Evolutionary conservation across 2,329 filamentous ascomycete species (phyloP).

Genomic region (Golovinomyces cichoracearum): DNA sequence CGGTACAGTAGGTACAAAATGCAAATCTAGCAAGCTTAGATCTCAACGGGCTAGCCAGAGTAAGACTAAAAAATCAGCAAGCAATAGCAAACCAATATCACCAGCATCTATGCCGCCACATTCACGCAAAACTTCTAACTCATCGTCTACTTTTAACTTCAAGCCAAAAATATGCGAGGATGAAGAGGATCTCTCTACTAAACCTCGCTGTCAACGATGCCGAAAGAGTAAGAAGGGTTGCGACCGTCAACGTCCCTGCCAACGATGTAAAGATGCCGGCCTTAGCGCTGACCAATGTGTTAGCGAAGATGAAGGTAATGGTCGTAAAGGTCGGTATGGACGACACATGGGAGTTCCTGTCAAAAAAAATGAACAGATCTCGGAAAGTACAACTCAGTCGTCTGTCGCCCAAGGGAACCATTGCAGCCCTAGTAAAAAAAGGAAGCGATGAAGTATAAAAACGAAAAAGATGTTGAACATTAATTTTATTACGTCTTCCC

Average conservation of each 20-base stretch:
- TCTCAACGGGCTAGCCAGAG: slow-evolving; percentile 10
- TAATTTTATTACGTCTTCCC: background rate
- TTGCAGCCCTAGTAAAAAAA: slow-evolving; percentile 31
- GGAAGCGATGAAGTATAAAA: slow-evolving; percentile 26
- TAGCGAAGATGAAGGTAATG: slow-evolving; percentile 93
- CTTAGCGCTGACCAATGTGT: slow-evolving; percentile 82
- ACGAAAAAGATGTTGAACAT: background rate
- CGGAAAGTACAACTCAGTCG: slow-evolving; percentile 13
- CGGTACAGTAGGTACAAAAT: slow-evolving; percentile 18
- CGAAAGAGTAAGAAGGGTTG: slow-evolving; percentile 99
- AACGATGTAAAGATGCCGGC: slow-evolving; percentile 84
- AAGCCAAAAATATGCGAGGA: slow-evolving; percentile 36
- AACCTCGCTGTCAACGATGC: slow-evolving; percentile 91
- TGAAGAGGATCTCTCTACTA: slow-evolving; percentile 77
- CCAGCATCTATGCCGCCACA: slow-evolving; percentile 40
- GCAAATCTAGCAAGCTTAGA: slow-evolving; percentile 22
- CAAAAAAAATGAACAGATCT: slow-evolving; percentile 27
- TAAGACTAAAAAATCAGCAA: slow-evolving; percentile 26
- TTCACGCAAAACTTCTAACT: slow-evolving; percentile 49
- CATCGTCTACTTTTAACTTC: slow-evolving; percentile 34
- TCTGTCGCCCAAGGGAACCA: slow-evolving; percentile 7
- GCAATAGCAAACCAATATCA: slow-evolving; percentile 27
- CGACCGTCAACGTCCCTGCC: slow-evolving; percentile 83
- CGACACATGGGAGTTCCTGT: slow-evolving; percentile 43
- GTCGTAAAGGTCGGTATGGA: slow-evolving; percentile 76